Conservation (phyloP, 805 yeast species). For the Tetrapisispora pingtungensis region DNA sequence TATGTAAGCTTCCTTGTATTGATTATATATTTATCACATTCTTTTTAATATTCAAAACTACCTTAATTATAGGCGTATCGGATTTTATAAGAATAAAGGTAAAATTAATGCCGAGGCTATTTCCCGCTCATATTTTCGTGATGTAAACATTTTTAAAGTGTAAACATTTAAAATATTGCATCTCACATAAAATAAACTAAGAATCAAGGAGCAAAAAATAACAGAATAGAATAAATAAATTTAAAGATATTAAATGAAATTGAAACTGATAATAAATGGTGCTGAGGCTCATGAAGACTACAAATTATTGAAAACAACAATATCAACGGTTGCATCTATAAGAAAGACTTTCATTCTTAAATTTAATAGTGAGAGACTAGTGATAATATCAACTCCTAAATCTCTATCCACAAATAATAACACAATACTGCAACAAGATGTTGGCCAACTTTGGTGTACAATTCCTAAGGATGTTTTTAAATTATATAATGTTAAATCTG, state of each 20-base stretch:
- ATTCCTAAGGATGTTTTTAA: slow-evolving; percentile 25
- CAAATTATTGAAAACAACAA: slow-evolving; percentile 23
- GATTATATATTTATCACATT: no score
- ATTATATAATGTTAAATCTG: slow-evolving; percentile 19
- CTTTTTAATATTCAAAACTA: no score
- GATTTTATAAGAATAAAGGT: no score
- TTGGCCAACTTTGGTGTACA: slow-evolving; percentile 28
- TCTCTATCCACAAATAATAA: slow-evolving; percentile 6
- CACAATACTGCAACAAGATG: slow-evolving; percentile 18
- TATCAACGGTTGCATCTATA: slow-evolving; percentile 24
- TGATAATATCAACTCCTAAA: slow-evolving; percentile 25
- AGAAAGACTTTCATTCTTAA: slow-evolving; percentile 27
- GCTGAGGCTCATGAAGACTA: slow-evolving; percentile 25
- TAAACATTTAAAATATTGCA: no score
- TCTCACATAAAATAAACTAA: no score
- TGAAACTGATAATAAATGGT: slow-evolving; percentile 22
- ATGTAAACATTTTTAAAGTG: no score
- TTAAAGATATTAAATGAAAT: slow-evolving; percentile 20
- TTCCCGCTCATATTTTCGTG: no score
- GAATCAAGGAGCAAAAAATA: no score
- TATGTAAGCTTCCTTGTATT: no score
- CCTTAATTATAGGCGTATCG: no score
- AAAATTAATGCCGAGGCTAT: no score
- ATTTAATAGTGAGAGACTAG: slow-evolving; percentile 24
- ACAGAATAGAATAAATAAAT: no score